A percentile compares a stretch with the other conserved stretches of the same genome.
phyloP scores from a whole-genome alignment of 179 eudicot species.

The Silene coronaria region DNA sequence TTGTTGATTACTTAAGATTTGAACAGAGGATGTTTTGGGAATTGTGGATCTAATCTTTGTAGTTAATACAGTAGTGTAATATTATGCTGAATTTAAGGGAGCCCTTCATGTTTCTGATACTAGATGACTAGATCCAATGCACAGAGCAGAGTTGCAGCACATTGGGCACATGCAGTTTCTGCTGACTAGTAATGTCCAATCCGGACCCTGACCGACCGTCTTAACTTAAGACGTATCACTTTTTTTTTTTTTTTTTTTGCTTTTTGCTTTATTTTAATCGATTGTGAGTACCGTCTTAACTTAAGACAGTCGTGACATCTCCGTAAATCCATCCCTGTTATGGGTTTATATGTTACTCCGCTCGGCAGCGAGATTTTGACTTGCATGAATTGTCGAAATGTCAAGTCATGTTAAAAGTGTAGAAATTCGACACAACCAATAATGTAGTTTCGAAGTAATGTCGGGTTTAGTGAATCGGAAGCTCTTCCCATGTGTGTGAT shows the following conservation, averaged over 20 bases:
- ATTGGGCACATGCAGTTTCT: constrained; percentile 20
- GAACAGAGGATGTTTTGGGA: constrained; percentile 16
- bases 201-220: no score
- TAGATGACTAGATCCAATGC: constrained; percentile 20
- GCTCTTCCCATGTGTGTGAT: background rate
- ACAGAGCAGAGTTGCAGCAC: constrained; percentile 20
- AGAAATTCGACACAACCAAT: background rate
- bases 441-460: background rate
- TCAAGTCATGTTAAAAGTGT: no score
- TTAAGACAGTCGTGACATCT: background rate
- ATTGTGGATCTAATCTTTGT: constrained; percentile 19
- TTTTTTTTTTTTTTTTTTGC: no score
- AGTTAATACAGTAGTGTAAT: constrained; percentile 14
- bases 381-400: no score
- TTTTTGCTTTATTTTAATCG: no score
- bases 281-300: no score
- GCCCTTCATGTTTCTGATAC: constrained; percentile 8
- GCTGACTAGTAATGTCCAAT: background rate
- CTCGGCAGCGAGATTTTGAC: background rate
- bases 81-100: constrained; percentile 21
- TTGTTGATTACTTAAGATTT: constrained; percentile 12
- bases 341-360: background rate
- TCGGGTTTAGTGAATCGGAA: no score
- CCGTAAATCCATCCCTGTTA: background rate
- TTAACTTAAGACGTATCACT: no score